phyloP scores from a whole-genome alignment of 1,139 yeast genomes.

The Casaregolazyma lundiana region DNA sequence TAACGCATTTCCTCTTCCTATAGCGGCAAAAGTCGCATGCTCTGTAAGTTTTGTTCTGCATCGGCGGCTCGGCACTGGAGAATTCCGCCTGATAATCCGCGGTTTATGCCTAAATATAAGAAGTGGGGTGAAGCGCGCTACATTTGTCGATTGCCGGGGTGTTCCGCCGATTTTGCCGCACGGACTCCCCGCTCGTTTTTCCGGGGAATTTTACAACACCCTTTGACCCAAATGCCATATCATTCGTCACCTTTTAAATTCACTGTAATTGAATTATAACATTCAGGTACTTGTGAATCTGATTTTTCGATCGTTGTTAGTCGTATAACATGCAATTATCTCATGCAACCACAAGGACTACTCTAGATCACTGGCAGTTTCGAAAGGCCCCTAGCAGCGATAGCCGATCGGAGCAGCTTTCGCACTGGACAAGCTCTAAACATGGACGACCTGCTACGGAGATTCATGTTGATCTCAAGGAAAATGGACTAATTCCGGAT shows the following conservation, averaged over 20 bases:
- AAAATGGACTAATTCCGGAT: constrained; percentile 39
- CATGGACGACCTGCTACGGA: constrained; percentile 30
- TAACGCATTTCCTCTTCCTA: constrained; percentile 14
- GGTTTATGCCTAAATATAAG: too few species aligned
- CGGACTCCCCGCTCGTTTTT: background rate
- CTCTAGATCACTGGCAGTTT: constrained; percentile 6
- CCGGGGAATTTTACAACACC: too few species aligned
- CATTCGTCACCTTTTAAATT: too few species aligned
- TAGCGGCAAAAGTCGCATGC: constrained; percentile 17
- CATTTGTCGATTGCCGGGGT: too few species aligned
- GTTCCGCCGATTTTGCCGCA: too few species aligned
- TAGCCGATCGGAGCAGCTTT: background rate
- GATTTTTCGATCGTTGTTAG: too few species aligned
- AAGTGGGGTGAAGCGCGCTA: too few species aligned
- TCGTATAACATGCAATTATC: too few species aligned
- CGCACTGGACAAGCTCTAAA: constrained; percentile 21
- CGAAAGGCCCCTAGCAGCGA: constrained; percentile 2
- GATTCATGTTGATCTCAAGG: constrained; percentile 40
- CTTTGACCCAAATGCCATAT: too few species aligned
- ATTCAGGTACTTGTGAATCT: too few species aligned
- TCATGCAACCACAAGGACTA: background rate
- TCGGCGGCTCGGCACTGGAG: background rate
- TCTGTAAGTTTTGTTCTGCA: constrained; percentile 9
- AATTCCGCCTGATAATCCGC: background rate
- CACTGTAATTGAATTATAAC: too few species aligned